Evolutionary conservation across 768 basidiomycete species (phyloP).

Genomic region (Tricholoma sp.): DNA sequence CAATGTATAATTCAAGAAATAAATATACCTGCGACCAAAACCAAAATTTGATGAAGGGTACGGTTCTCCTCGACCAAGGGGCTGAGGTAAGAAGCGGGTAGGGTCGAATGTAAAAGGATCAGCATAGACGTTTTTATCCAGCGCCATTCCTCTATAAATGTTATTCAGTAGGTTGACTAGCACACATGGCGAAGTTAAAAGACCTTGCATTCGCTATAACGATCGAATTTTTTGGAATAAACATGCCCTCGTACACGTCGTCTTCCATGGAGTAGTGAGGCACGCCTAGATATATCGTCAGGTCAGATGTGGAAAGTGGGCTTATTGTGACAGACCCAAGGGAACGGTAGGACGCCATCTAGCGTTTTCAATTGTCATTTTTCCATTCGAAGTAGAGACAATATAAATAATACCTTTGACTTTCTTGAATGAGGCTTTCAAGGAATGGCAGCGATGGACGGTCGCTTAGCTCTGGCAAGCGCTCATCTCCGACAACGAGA

Average conservation of each 20-base stretch:
- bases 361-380: not conserved
- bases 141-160: conserved; percentile 31
- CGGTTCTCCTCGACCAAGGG: conserved; percentile 11
- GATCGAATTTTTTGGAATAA: conserved; percentile 10
- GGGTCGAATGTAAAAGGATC: conserved; percentile 38
- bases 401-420: conserved; percentile 3
- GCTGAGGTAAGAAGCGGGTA: conserved; percentile 30
- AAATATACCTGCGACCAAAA: conserved; percentile 20
- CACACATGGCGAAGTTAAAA: not conserved
- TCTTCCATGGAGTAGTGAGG: conserved; percentile 22
- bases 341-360: conserved; percentile 15
- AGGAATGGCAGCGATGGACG: conserved; percentile 29
- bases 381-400: not conserved
- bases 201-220: conserved; percentile 13
- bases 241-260: conserved; percentile 29
- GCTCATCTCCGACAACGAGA: conserved; percentile 25
- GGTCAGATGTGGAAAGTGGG: not conserved
- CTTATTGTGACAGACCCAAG: not conserved
- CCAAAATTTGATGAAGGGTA: conserved; percentile 16
- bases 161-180: not conserved
- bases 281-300: conserved; percentile 4
- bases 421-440: conserved; percentile 28
- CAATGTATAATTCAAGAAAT: not conserved
- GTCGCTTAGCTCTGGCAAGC: conserved; percentile 33
- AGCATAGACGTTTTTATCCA: conserved; percentile 31